Evolutionary conservation across 441 rosid genomes (phyloP), one percentile per base, ranked within the genome.

Genomic region (Cnidoscolus chayamansa): DNA sequence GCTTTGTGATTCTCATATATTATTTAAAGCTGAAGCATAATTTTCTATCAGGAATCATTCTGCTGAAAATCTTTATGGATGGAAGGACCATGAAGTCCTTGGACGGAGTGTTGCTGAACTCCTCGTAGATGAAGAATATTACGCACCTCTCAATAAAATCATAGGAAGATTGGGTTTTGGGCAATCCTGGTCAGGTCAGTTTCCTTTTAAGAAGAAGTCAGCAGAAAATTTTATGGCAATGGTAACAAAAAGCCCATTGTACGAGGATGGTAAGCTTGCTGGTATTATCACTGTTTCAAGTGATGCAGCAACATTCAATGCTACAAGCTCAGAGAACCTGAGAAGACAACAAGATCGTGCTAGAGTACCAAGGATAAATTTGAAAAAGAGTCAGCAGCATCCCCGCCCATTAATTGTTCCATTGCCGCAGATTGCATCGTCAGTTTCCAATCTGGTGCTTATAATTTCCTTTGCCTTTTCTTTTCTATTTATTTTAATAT

Each of bases 121-220:
- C 58, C 88, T 93, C 40, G 84, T 91, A 70, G 76, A 88, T 53
- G 88, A 86, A 65, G 94, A 88, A 68, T 68, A 86, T 68, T 71
- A 66, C 48, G 70, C 65, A 16, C 81, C 81, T 72, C 75, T 84
- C 2, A 79, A 70, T 54, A 63, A 77, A 72, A 85, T 91, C 58
- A 69, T 84, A 79, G 82, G 81, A 15, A 78, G 74, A 31, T 75
- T 93, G 72, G 72, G 68, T 59, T 79, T 73, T 56, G 93, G 92
- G 19, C 80, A 83, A 62, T 80, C 89, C 54, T 91, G 97, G 98
- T 87, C 92, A 16, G 97, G 96, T 67, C 97, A 78, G 85, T 89
- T 93, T 70, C 98, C 94, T 45, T 81, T 87, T 65, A 89, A 74
- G 87, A 87, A 84, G 80, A 85, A 74, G 74, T 81, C 92, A 0